Conservation (phyloP, 805 yeast species). For the Ogataea methanolica region DNA sequence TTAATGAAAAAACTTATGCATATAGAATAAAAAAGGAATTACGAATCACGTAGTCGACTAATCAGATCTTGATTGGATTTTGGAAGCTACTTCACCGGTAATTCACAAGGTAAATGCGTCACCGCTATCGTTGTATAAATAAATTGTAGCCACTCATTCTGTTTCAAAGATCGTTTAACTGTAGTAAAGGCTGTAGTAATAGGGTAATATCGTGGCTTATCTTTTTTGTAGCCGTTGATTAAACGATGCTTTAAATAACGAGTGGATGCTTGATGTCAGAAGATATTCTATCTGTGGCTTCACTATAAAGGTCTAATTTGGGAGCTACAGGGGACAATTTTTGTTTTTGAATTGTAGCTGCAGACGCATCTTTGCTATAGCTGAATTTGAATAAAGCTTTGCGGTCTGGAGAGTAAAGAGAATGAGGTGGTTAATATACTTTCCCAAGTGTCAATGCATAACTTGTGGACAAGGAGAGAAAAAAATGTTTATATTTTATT, state of each 20-base stretch:
- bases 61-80: neutral
- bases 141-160: conserved; percentile 8
- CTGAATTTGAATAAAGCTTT: conserved; percentile 11
- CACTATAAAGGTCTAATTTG: neutral
- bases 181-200: conserved; percentile 3
- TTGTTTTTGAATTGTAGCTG: conserved; percentile 1
- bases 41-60: neutral
- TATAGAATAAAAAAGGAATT: too few species aligned
- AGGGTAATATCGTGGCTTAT: conserved; percentile 9
- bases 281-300: neutral
- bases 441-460: conserved; percentile 4
- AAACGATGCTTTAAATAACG: conserved; percentile 16
- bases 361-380: conserved; percentile 1
- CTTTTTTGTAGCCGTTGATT: conserved; percentile 8
- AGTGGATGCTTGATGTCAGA: conserved; percentile 9
- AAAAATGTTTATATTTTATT: too few species aligned
- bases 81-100: conserved; percentile 4
- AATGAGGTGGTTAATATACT: conserved; percentile 14
- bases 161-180: conserved; percentile 10
- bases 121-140: conserved; percentile 6
- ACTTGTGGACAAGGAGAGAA: conserved; percentile 6
- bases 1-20: too few species aligned
- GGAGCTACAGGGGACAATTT: neutral
- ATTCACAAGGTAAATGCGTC: conserved; percentile 4
- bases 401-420: conserved; percentile 13